Base-by-base conservation (phyloP, 1,284 basidiomycete genomes). In the Pseudozyma sp. region DNA sequence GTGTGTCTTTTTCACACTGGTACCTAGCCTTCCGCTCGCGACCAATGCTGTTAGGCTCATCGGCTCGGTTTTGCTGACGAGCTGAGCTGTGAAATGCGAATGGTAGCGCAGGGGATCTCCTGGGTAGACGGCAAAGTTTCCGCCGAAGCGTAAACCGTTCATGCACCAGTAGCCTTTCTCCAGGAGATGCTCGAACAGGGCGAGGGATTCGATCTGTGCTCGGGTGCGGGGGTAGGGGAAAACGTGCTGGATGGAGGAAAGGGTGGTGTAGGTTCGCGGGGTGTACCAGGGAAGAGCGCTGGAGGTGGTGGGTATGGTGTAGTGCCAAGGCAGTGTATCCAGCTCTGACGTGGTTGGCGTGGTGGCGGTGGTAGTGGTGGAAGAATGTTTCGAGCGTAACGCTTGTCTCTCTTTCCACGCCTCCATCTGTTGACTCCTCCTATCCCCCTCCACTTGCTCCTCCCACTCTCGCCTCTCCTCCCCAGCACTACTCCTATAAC, bases 1-100 rank as follows among this genome's bases (percentile, higher is more conserved):
- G 83, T 98, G 95, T 0, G 94, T 90, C 86, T 99, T 99, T 85
- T 98, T 99, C 4, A 97, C 98, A 0, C 93, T 96, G 0, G 97
- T 99, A 0, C 96, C 97, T 43, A 99, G 86, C 34, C 97, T 88
- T 5, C 97, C 97, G 83, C 94, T 94, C 0, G 96, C 94, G 17
- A 99, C 92, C 44, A 99, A 89, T 81, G 97, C 19, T 0, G 46
- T 50, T 16, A 73, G 2, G 1, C 33, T 10, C 24, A 68, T 9
- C 7, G 39, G 3, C n/a, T 67, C 37, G 10, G 45, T 16, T 9
- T 45, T n/a, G 9, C 56, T 30, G 10, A 79, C 57, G 8, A 73
- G 33, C 24, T 73, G 70, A 9, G 92, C 92, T 11, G 92, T 92
- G 82, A 97, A 99, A 85, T 99, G 97, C 1, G 94, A 96, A 80